Evolutionary conservation across 2,329 filamentous ascomycete genomes (phyloP).

Genomic region (Diaporthe citrichinensis): DNA sequence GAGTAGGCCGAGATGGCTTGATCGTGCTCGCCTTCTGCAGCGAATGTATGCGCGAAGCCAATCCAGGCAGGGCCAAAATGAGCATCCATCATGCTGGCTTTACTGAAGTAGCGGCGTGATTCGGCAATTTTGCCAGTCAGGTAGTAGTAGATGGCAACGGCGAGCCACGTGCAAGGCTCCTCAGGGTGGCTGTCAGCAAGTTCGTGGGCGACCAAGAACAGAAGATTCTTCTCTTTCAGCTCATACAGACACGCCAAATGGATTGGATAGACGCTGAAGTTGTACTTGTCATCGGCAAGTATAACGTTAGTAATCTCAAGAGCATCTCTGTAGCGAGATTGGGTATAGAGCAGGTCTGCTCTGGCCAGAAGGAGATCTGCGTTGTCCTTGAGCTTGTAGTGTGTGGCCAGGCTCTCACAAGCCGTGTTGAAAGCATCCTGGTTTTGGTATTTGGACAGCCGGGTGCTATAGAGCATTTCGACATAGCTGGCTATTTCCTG

Average conservation of each 20-base stretch:
- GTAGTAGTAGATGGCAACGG: slow-evolving; percentile 96
- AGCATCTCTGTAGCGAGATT: slow-evolving; percentile 91
- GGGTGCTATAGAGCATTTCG: slow-evolving; percentile 95
- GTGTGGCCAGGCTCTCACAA: slow-evolving; percentile 90
- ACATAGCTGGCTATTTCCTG: slow-evolving; percentile 95
- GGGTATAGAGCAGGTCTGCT: slow-evolving; percentile 92
- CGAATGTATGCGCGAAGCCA: slow-evolving; percentile 98
- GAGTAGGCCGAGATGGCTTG: slow-evolving; percentile 98
- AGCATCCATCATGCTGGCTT: slow-evolving; percentile 96
- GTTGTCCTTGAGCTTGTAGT: slow-evolving; percentile 90
- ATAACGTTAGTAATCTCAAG: slow-evolving; percentile 87
- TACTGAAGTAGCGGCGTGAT: slow-evolving; percentile 95
- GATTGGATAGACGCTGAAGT: slow-evolving; percentile 89
- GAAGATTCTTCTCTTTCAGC: slow-evolving; percentile 85
- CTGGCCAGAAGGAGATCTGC: slow-evolving; percentile 91
- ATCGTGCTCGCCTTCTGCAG: slow-evolving; percentile 96
- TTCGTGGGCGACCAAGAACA: slow-evolving; percentile 94
- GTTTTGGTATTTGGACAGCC: slow-evolving; percentile 94
- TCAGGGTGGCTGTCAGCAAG: slow-evolving; percentile 92
- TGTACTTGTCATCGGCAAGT: slow-evolving; percentile 86
- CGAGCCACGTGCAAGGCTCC: slow-evolving; percentile 92
- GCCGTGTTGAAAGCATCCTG: slow-evolving; percentile 86
- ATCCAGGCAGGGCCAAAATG: slow-evolving; percentile 99
- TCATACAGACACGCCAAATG: slow-evolving; percentile 94
- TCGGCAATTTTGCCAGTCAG: slow-evolving; percentile 91